Evolutionary conservation across 202 grass and related monocot genomes (phyloP), one percentile per base, ranked within the genome.

Genomic region (Zizania palustris): DNA sequence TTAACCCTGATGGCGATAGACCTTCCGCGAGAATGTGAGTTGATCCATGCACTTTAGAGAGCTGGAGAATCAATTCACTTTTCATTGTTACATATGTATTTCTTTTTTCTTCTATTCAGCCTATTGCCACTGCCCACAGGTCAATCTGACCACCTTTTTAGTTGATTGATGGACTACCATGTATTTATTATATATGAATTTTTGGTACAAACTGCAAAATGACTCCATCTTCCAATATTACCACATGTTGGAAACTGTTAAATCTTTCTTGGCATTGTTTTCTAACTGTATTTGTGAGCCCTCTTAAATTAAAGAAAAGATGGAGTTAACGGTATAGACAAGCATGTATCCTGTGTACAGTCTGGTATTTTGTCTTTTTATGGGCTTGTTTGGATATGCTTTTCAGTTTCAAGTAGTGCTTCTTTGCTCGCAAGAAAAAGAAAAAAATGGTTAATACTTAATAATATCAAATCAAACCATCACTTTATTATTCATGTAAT

Each of bases 11-110:
- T 54, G 96, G 96, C 0, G 92, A 99, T 83, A 93, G 81, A 85
- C 96, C 96, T 81, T 92, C 89, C 19, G 89, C 87, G n/a, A 91
- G 96, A 82, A 99, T 99, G 96, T 99, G 80, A 90, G 87, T 79
- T 49, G 61, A 65, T 38, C 18, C 37, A 48, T 43, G 13, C 33
- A 51, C 80, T 72, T 49, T 10, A 61, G 43, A 67, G 42, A 79
- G 75, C 20, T 34, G 20, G 14, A 85, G n/a, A 61, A 50, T 53
- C 36, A 85, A 37, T 11, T 81, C 33, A 54, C 42, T 48, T 22
- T 40, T 70, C 5, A 65, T 36, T 38, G 13, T 46, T 53, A 16
- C 35, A 11, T 72, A 41, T 16, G 36, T 35, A 45, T 15, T 80
- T 70, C 11, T 14, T 49, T 14, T 49, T 63, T 74, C 45, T 63